Evolutionary conservation across 2,329 filamentous ascomycete species (phyloP).

Genomic region (Dothistroma pini): DNA sequence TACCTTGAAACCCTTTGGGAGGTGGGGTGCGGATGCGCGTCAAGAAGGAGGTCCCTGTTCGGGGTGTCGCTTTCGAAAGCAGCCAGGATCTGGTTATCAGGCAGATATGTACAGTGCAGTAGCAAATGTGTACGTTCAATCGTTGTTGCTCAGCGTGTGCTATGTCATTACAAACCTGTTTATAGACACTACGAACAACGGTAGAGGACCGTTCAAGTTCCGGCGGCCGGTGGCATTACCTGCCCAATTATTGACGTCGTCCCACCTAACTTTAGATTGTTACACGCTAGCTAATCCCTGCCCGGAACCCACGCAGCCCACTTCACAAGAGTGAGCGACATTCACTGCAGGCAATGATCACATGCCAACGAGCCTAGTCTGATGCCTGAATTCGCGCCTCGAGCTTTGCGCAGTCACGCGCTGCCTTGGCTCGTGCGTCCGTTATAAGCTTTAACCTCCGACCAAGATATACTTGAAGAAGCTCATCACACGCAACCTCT

Average conservation of each 20-base stretch:
- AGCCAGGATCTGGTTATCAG: background rate
- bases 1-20: background rate
- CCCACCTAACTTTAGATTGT: background rate
- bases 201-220: background rate
- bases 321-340: background rate
- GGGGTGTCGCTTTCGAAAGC: no score
- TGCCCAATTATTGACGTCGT: background rate
- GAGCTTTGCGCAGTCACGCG: background rate
- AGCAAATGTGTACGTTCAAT: background rate
- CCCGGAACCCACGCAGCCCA: background rate
- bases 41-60: background rate
- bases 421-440: background rate
- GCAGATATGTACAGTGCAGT: background rate
- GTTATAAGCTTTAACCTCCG: background rate
- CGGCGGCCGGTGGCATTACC: background rate
- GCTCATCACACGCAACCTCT: background rate
- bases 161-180: background rate
- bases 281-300: background rate
- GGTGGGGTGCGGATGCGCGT: background rate
- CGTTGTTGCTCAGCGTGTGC: background rate
- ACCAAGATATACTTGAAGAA: background rate
- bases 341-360: background rate
- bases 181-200: background rate
- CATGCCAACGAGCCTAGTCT: background rate
- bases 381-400: background rate